These are phyloP conservation scores for Knufia fluminis DNA, from an alignment of 2,329 filamentous ascomycete species.

Conservation along the genomic window DNA sequence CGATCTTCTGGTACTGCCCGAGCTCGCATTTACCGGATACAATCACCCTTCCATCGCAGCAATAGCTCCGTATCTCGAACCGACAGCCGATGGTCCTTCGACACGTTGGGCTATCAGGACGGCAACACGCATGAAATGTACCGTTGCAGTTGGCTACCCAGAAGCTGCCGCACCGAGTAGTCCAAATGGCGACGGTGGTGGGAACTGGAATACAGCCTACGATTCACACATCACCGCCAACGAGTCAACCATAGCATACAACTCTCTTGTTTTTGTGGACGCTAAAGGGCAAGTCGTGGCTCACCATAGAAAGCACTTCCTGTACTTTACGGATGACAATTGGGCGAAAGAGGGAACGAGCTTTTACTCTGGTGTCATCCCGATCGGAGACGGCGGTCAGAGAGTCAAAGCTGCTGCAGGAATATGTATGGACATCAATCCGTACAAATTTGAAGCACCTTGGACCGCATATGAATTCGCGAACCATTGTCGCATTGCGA, in stretches of 20 bases:
- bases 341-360: conserved; percentile 48
- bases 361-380: conserved; percentile 26
- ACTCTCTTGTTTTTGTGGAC: conserved; percentile 50
- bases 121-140: conserved; percentile 46
- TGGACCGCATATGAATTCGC: conserved; percentile 54
- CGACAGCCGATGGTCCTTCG: conserved; percentile 45
- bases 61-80: conserved; percentile 51
- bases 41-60: conserved; percentile 51
- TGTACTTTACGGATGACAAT: conserved; percentile 59
- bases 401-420: conserved; percentile 36
- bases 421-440: conserved; percentile 52
- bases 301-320: conserved; percentile 56
- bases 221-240: conserved; percentile 15
- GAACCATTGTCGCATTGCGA: conserved; percentile 40
- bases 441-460: conserved; percentile 50
- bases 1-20: conserved; percentile 52
- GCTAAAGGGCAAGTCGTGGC: conserved; percentile 44
- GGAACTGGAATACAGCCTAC: conserved; percentile 20
- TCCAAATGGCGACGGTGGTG: conserved; percentile 8
- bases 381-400: conserved; percentile 21
- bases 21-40: conserved; percentile 55
- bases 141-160: conserved; percentile 57
- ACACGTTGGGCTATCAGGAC: conserved; percentile 50
- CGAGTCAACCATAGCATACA: conserved; percentile 37
- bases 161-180: conserved; percentile 32